A percentile compares a stretch with the other conserved stretches of the same genome.
These are phyloP conservation scores for Myriosclerotinia curreyana DNA, from an alignment of 2,329 filamentous ascomycete genomes.

Conservation along the genomic window DNA sequence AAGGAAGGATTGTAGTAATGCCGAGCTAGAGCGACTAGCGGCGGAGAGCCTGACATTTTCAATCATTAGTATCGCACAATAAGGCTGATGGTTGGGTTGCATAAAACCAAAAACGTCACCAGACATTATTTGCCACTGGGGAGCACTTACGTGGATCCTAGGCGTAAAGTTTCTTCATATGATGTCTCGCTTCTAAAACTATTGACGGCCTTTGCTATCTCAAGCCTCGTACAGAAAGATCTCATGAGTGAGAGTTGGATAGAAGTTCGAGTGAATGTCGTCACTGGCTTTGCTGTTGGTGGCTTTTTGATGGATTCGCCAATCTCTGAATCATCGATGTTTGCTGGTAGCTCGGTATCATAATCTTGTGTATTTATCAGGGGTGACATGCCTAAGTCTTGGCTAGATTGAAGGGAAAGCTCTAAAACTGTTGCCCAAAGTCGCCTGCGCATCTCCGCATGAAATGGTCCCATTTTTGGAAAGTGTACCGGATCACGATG, in stretches of 20 bases:
- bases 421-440: slow-evolving; percentile 57
- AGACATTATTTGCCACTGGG: slow-evolving; percentile 33
- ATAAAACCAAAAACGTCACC: neutral
- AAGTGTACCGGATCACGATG: slow-evolving; percentile 55
- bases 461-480: slow-evolving; percentile 46
- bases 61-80: neutral
- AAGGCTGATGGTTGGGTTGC: neutral
- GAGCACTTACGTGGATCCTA: slow-evolving; percentile 42
- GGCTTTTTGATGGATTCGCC: slow-evolving; percentile 38
- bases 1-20: slow-evolving; percentile 13
- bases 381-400: slow-evolving; percentile 51
- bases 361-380: slow-evolving; percentile 48
- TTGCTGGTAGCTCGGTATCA: slow-evolving; percentile 49
- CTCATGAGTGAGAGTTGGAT: slow-evolving; percentile 47
- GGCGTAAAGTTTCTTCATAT: slow-evolving; percentile 48
- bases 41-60: neutral
- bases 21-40: slow-evolving; percentile 11
- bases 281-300: slow-evolving; percentile 29
- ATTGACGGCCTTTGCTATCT: slow-evolving; percentile 48
- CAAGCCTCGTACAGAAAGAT: slow-evolving; percentile 46
- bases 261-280: slow-evolving; percentile 48
- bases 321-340: slow-evolving; percentile 53
- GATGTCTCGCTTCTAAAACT: slow-evolving; percentile 44
- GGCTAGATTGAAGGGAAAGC: slow-evolving; percentile 49
- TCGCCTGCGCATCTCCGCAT: slow-evolving; percentile 53